phyloP scores from a whole-genome alignment of 495 filamentous ascomycete genomes.

The Neurospora terricola region DNA sequence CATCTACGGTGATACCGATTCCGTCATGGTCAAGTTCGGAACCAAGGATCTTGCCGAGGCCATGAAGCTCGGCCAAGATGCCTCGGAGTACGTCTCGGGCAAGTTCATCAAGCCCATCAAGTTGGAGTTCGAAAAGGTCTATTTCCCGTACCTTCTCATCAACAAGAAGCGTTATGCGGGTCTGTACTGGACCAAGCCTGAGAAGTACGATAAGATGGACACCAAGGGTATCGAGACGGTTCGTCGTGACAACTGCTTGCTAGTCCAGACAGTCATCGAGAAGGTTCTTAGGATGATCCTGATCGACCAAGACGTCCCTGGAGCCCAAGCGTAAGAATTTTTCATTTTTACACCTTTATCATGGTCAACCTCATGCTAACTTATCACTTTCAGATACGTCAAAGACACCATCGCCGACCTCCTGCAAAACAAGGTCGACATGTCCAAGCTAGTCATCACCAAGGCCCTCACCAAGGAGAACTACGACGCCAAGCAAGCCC shows the following conservation, averaged over 20 bases:
- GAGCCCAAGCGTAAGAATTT: conserved; percentile 76
- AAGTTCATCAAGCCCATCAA: conserved; percentile 97
- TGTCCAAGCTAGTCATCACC: conserved; percentile 98
- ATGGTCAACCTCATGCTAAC: conserved; percentile 8
- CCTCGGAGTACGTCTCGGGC: conserved; percentile 71
- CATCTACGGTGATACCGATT: conserved; percentile 98
- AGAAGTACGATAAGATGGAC: conserved; percentile 99
- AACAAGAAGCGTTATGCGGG: conserved; percentile 99
- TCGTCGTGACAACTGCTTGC: conserved; percentile 85
- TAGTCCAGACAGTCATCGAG: conserved; percentile 96
- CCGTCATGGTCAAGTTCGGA: conserved; percentile 99
- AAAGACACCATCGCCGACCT: conserved; percentile 93
- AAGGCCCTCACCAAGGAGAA: conserved; percentile 80
- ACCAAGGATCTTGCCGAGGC: conserved; percentile 70
- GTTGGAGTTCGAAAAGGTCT: conserved; percentile 98
- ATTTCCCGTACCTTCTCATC: conserved; percentile 96
- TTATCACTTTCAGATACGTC: conserved; percentile 58
- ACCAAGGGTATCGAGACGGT: conserved; percentile 99
- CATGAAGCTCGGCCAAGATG: conserved; percentile 92
- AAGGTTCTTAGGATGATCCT: conserved; percentile 91
- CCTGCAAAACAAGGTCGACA: conserved; percentile 94
- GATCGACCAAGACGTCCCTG: conserved; percentile 80
- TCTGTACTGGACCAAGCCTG: conserved; percentile 87
- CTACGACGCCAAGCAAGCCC: conserved; percentile 86
- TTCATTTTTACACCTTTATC: background rate